Percentiles rank a stretch among this genome's conserved stretches.
Conservation (phyloP, 2,329 filamentous ascomycete species). For the Chrysoporthe cubensis region DNA sequence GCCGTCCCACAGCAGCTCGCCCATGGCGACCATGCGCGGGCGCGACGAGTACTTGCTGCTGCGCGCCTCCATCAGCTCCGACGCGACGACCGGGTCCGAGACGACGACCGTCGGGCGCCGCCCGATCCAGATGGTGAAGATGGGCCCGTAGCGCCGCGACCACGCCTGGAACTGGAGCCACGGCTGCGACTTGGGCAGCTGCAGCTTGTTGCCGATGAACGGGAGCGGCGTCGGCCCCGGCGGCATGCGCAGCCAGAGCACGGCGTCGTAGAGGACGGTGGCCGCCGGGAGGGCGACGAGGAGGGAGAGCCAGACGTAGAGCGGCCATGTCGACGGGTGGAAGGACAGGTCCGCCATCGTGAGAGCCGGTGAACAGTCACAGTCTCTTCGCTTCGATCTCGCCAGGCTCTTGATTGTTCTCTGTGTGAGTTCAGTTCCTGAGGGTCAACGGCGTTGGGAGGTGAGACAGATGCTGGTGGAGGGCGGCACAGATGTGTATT, state of each 20-base stretch:
- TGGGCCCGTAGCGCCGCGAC: conserved; percentile 49
- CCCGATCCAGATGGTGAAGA: conserved; percentile 53
- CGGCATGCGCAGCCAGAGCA: conserved; percentile 45
- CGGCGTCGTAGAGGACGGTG: conserved; percentile 38
- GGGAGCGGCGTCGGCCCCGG: conserved; percentile 51
- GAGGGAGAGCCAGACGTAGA: conserved; percentile 31
- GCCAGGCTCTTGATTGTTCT: too few relatives aligned
- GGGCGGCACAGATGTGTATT: background rate
- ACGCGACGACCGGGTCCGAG: conserved; percentile 47
- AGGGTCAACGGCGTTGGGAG: too few relatives aligned
- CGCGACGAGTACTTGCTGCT: conserved; percentile 41
- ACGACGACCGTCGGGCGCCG: conserved; percentile 49
- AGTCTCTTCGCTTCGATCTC: too few relatives aligned
- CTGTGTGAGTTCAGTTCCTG: too few relatives aligned
- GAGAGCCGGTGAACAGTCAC: too few relatives aligned
- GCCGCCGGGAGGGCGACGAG: conserved; percentile 31
- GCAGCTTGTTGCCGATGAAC: conserved; percentile 47
- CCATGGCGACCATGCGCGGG: conserved; percentile 33
- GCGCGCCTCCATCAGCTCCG: conserved; percentile 50
- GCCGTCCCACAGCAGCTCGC: conserved; percentile 40
- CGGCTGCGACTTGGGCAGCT: conserved; percentile 34
- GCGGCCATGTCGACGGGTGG: conserved; percentile 29
- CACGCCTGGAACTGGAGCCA: conserved; percentile 49
- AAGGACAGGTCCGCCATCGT: conserved; percentile 19
- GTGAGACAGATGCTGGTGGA: too few relatives aligned